phyloP scores from a whole-genome alignment of 2,329 filamentous ascomycete genomes.

The Davidsoniella eucalypti region DNA sequence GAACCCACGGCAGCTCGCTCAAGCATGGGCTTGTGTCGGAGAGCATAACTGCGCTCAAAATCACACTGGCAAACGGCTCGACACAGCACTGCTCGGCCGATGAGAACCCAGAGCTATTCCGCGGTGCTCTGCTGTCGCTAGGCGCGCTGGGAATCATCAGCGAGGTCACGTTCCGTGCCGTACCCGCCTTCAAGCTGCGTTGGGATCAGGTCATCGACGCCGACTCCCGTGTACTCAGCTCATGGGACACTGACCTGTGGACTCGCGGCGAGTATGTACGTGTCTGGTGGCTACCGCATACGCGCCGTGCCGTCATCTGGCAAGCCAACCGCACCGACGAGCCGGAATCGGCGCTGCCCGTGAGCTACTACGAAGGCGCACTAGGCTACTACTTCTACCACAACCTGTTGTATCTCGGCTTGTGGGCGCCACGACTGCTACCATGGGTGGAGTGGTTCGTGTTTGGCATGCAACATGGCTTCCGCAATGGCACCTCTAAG shows the following conservation, averaged over 20 bases:
- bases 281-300: conserved; percentile 97
- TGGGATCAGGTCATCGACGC: conserved; percentile 71
- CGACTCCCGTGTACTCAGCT: conserved; percentile 49
- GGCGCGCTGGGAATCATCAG: conserved; percentile 83
- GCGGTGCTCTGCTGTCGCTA: conserved; percentile 70
- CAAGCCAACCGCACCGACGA: conserved; percentile 62
- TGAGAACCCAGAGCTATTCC: conserved; percentile 64
- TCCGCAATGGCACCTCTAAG: conserved; percentile 50
- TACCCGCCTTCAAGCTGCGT: conserved; percentile 64
- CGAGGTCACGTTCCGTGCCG: conserved; percentile 71
- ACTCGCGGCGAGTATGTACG: conserved; percentile 73
- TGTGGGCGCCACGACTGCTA: conserved; percentile 61
- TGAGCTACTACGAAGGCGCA: conserved; percentile 63
- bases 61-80: conserved; percentile 68
- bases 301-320: conserved; percentile 77
- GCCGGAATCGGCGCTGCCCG: conserved; percentile 38
- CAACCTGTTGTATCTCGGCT: conserved; percentile 66
- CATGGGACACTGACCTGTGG: conserved; percentile 67
- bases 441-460: conserved; percentile 93
- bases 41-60: conserved; percentile 53
- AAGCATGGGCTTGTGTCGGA: conserved; percentile 73
- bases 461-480: conserved; percentile 95
- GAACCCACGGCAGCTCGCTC: conserved; percentile 80
- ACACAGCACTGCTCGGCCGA: conserved; percentile 53
- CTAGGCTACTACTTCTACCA: conserved; percentile 86